Conservation (phyloP, 768 basidiomycete species). For the Pisolithus sp. region DNA sequence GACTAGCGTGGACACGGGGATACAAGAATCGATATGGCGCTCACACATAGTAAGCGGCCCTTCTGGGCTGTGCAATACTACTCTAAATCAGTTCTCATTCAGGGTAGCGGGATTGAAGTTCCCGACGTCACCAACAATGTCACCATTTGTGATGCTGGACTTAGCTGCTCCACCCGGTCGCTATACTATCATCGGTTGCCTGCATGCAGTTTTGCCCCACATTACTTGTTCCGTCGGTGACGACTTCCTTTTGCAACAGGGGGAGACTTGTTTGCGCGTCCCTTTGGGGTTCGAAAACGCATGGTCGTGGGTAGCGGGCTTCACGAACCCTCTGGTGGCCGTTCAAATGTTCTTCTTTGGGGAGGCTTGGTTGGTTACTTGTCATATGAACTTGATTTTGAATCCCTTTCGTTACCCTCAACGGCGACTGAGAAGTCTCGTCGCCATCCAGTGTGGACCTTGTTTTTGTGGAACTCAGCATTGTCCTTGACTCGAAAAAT, state of each 20-base stretch:
- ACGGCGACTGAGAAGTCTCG: conserved; percentile 10
- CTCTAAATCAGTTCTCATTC: too few relatives aligned
- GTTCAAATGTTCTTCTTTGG: conserved; percentile 77
- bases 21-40: too few relatives aligned
- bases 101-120: conserved; percentile 31
- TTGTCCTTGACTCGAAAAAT: too few relatives aligned
- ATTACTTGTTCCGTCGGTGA: conserved; percentile 56
- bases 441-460: conserved; percentile 65
- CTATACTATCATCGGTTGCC: conserved; percentile 64
- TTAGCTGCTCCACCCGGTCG: conserved; percentile 72
- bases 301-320: conserved; percentile 70
- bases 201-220: conserved; percentile 47
- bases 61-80: too few relatives aligned
- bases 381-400: conserved; percentile 73
- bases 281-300: conserved; percentile 47
- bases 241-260: conserved; percentile 38
- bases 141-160: conserved; percentile 68
- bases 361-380: conserved; percentile 74
- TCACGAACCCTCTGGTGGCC: too few relatives aligned
- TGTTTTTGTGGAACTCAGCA: conserved; percentile 71
- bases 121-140: conserved; percentile 54
- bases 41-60: too few relatives aligned
- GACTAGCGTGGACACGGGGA: too few relatives aligned
- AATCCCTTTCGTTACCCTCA: conserved; percentile 43
- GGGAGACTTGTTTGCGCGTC: conserved; percentile 31